Conservation (phyloP, 2,329 filamentous ascomycete genomes). For the Scedosporium boydii region DNA sequence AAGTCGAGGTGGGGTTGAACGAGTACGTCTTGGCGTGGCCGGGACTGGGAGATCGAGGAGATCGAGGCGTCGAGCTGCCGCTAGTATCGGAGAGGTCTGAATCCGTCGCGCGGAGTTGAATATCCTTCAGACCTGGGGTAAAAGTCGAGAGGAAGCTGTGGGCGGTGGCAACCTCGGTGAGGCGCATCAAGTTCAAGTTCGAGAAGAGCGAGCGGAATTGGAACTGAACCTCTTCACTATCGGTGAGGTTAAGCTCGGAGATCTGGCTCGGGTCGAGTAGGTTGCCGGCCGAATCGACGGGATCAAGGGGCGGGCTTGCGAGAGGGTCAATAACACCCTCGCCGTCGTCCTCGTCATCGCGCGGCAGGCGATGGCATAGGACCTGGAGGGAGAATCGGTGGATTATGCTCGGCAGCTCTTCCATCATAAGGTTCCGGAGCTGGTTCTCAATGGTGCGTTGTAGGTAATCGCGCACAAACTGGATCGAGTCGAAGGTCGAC, state of each 20-base stretch:
- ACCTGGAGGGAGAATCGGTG: slow-evolving; percentile 81
- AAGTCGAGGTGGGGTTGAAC: slow-evolving; percentile 44
- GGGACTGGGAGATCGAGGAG: slow-evolving; percentile 21
- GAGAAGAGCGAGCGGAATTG: slow-evolving; percentile 63
- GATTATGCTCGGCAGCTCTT: slow-evolving; percentile 92
- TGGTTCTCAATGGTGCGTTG: slow-evolving; percentile 94
- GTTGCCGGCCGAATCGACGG: slow-evolving; percentile 72
- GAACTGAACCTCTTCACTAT: slow-evolving; percentile 63
- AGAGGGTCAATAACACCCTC: slow-evolving; percentile 69
- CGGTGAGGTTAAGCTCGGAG: slow-evolving; percentile 64
- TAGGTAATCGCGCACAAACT: slow-evolving; percentile 93
- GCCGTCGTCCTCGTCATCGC: slow-evolving; percentile 45
- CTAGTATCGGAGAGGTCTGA: slow-evolving; percentile 53
- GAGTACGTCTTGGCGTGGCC: slow-evolving; percentile 56
- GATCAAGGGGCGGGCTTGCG: slow-evolving; percentile 69
- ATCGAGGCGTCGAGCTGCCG: slow-evolving; percentile 15
- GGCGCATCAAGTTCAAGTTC: slow-evolving; percentile 79
- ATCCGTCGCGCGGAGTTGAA: slow-evolving; percentile 88
- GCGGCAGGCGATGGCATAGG: slow-evolving; percentile 75
- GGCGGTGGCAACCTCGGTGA: slow-evolving; percentile 76
- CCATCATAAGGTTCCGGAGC: slow-evolving; percentile 90
- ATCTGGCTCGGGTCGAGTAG: slow-evolving; percentile 66
- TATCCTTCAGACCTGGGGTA: slow-evolving; percentile 81
- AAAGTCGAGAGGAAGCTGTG: slow-evolving; percentile 86
- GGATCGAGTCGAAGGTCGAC: slow-evolving; percentile 97